phyloP scores from a whole-genome alignment of 2,329 filamentous ascomycete genomes.

The Fusarium nygamai region DNA sequence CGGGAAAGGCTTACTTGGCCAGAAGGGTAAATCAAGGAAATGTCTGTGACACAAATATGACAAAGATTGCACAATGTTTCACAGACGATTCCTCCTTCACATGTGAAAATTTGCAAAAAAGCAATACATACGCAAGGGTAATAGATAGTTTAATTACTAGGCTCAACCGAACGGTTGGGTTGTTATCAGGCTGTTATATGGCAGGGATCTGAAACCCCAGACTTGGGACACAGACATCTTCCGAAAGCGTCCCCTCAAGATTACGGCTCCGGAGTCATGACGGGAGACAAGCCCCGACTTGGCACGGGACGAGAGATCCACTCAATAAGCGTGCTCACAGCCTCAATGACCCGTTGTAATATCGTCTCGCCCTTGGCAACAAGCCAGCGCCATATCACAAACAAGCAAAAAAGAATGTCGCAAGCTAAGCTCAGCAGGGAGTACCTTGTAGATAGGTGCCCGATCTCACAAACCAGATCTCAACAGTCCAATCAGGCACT shows the following conservation, averaged over 20 bases:
- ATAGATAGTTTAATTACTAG: constrained; percentile 37
- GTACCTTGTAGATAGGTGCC: constrained; percentile 37
- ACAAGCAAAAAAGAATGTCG: background rate
- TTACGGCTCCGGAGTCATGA: constrained; percentile 5
- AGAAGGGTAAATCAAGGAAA: constrained; percentile 2
- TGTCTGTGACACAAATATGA: background rate
- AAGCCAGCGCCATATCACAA: background rate
- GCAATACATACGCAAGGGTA: background rate
- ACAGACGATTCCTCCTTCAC: background rate
- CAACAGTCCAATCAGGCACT: constrained; percentile 18
- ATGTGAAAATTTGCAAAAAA: background rate
- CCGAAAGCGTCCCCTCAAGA: background rate
- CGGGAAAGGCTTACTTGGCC: constrained; percentile 32
- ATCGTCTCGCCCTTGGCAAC: constrained; percentile 3
- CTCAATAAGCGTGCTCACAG: constrained; percentile 17
- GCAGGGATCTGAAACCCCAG: constrained; percentile 4
- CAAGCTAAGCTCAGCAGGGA: constrained; percentile 13
- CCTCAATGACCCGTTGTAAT: constrained; percentile 28
- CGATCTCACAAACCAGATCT: constrained; percentile 40
- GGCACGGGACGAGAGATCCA: constrained; percentile 13
- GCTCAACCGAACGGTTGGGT: constrained; percentile 42
- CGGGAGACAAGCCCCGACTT: constrained; percentile 25
- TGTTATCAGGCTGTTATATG: constrained; percentile 20
- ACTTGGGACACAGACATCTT: background rate
- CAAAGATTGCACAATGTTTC: background rate